Conservation (phyloP, 2,329 filamentous ascomycete species). For the Phyllachora maydis region DNA sequence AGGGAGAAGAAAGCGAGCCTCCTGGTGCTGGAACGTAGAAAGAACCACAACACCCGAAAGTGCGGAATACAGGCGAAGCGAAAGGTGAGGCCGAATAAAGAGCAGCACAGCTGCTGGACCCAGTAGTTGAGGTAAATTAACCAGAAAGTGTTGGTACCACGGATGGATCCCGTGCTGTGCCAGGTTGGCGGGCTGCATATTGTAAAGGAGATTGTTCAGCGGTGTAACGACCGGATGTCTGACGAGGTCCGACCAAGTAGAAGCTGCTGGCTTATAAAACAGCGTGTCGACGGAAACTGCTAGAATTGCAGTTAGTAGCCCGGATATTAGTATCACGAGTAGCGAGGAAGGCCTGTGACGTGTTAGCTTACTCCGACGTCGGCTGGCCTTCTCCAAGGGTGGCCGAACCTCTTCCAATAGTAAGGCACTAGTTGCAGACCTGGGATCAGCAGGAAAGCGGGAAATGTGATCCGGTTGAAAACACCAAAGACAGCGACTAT, state of each 20-base stretch:
- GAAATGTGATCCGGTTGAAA: constrained; percentile 96
- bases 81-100: constrained; percentile 33
- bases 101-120: constrained; percentile 47
- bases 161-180: constrained; percentile 59
- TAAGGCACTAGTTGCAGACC: constrained; percentile 68
- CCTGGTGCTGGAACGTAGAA: constrained; percentile 60
- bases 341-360: constrained; percentile 34
- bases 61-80: constrained; percentile 49
- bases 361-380: constrained; percentile 2
- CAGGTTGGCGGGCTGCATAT: constrained; percentile 47
- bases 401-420: constrained; percentile 54
- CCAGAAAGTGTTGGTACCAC: constrained; percentile 55
- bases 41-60: constrained; percentile 50
- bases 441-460: constrained; percentile 75
- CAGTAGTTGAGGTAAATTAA: constrained; percentile 51
- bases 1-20: constrained; percentile 59
- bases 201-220: constrained; percentile 60
- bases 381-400: constrained; percentile 3
- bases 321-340: constrained; percentile 41
- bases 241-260: constrained; percentile 44
- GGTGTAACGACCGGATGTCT: constrained; percentile 51
- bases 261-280: constrained; percentile 49
- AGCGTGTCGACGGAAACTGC: constrained; percentile 70
- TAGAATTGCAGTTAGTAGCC: constrained; percentile 43
- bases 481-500: constrained; percentile 67